These are phyloP conservation scores for Claviceps capensis DNA, from an alignment of 2,329 filamentous ascomycete species.

Conservation along the genomic window DNA sequence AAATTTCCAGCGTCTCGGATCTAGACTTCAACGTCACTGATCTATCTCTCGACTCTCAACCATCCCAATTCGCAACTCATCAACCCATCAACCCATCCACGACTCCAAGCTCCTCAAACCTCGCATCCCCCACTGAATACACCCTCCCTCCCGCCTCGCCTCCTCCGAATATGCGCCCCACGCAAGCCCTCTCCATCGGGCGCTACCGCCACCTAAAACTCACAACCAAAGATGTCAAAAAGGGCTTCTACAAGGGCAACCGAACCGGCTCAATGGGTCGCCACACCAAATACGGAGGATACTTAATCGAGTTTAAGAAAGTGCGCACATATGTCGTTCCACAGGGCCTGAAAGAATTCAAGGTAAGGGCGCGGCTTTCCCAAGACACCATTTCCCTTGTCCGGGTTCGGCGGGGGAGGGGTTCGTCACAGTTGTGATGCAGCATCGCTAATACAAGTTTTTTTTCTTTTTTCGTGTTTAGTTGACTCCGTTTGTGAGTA, in stretches of 20 bases:
- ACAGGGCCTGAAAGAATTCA: conserved; percentile 48
- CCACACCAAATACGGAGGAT: conserved; percentile 74
- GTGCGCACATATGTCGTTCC: conserved; percentile 86
- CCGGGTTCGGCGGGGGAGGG: too few species aligned
- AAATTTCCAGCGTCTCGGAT: background rate
- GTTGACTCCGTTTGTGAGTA: conserved; percentile 70
- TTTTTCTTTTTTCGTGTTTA: conserved; percentile 21
- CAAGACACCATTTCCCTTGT: too few species aligned
- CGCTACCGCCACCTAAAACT: conserved; percentile 63
- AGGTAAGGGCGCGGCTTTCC: conserved; percentile 33
- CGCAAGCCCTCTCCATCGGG: conserved; percentile 49
- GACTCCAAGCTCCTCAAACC: too few species aligned
- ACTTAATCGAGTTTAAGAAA: conserved; percentile 71
- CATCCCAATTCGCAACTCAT: background rate
- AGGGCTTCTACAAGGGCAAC: conserved; percentile 96
- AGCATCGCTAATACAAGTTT: conserved; percentile 8
- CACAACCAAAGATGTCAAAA: conserved; percentile 85
- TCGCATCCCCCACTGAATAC: too few species aligned
- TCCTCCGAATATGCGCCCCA: conserved; percentile 44
- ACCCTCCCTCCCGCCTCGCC: too few species aligned
- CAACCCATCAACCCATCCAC: too few species aligned
- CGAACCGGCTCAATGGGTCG: conserved; percentile 75
- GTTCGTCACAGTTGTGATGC: too few species aligned
- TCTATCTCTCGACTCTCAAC: background rate
- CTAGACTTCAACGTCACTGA: background rate